Percentiles rank a stretch among this genome's conserved stretches.
Conservation (phyloP, 1,139 yeast genomes). For the Geotrichum citri-aurantii region DNA sequence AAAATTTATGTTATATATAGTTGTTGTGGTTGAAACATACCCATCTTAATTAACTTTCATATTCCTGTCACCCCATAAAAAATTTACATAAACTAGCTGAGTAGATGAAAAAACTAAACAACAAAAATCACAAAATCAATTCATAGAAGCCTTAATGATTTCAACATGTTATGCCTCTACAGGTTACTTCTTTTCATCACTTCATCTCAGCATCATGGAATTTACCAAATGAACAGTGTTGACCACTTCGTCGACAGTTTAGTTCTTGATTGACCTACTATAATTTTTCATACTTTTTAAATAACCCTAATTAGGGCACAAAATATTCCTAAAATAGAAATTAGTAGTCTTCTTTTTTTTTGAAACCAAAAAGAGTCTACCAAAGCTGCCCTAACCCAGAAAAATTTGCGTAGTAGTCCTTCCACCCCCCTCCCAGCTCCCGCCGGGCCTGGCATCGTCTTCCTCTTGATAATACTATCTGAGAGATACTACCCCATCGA, state of each 20-base stretch:
- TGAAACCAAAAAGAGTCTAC: background rate
- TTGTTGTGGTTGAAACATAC: no score
- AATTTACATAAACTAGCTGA: no score
- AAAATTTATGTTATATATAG: no score
- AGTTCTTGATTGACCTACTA: background rate
- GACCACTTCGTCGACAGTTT: background rate
- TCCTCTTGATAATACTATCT: background rate
- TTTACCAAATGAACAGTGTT: no score
- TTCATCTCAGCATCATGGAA: no score
- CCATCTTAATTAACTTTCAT: no score
- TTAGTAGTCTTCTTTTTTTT: background rate
- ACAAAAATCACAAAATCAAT: no score
- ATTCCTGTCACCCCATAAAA: no score
- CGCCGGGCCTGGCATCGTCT: background rate
- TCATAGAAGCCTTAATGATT: no score
- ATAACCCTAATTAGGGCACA: background rate
- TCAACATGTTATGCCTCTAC: no score
- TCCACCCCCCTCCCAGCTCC: background rate
- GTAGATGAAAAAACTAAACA: no score
- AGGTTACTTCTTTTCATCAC: no score
- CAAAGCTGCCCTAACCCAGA: background rate
- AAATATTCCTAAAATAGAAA: background rate
- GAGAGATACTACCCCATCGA: background rate
- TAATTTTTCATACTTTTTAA: background rate
- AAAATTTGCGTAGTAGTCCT: background rate